Base-by-base conservation (phyloP, 768 basidiomycete species). In the Pisolithus sp. region DNA sequence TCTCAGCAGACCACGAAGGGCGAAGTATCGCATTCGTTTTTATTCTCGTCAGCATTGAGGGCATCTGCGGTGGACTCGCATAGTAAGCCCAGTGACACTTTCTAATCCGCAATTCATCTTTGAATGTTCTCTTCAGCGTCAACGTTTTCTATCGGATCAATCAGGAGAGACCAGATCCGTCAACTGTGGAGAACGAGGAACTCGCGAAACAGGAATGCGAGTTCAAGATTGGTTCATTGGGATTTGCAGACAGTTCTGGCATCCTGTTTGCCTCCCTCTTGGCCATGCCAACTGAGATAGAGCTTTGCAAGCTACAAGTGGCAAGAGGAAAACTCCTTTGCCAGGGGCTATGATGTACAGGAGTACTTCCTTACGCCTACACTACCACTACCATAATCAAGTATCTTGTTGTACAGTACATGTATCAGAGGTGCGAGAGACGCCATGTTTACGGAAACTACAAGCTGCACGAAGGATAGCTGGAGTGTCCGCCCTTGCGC, bases 141-240 rank as follows among this genome's bases (percentile, higher is more conserved):
- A 93, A 91, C 60, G 88, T 85, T 9, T 94, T 87, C 67, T 90
- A 88, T 66, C 82, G 79, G 39, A 75, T 93, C 51, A 93, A 89
- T 51, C 87, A 88, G 57, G 87, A 88, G 57, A 74, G 72, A 4
- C 77, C 75, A 6, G 74, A 79, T 53, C 66, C 76, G 5, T 66
- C 70, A 26, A 66, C 71, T 17, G 68, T 66, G 47, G 71, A 76
- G 51, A 77, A 83, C 55, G 60, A 72, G 37, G 86, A 86, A 61
- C 76, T 80, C 37, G 73, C 77, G 24, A 76, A 78, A 62, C 89
- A 92, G 64, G 87, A 88, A 61, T 78, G 83, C 42, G 92, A 93
- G 69, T 93, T 93, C 71, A 84, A 83, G 75, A 94, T 95, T 49
- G 91, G 91, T 6, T 87, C 87, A 3, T 84, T 95, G 42, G 93